Conservation (phyloP, 1,284 basidiomycete genomes). For the Fomitopsis palustris region DNA sequence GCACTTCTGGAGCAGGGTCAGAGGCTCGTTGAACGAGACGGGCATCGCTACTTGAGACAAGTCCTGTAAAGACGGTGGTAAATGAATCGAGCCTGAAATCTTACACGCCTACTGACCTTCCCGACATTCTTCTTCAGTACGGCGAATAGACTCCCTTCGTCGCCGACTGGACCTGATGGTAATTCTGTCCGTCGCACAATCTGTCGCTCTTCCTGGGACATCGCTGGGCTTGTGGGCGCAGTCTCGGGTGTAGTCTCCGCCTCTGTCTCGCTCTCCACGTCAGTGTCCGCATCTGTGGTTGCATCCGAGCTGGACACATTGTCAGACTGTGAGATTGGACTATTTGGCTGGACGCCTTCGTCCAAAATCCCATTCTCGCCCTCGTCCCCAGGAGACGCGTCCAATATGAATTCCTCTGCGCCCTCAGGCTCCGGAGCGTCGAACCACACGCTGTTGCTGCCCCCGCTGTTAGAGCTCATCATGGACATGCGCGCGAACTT, state of each 20-base stretch:
- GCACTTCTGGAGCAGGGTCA: constrained; percentile 75
- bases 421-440: constrained; percentile 61
- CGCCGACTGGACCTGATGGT: constrained; percentile 64
- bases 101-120: constrained; percentile 48
- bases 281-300: constrained; percentile 20
- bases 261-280: constrained; percentile 15
- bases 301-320: constrained; percentile 14
- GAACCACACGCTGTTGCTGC: constrained; percentile 60
- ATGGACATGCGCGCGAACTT: constrained; percentile 47
- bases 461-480: constrained; percentile 54
- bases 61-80: constrained; percentile 47
- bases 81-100: neutral
- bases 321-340: constrained; percentile 22
- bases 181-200: constrained; percentile 58
- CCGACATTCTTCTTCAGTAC: constrained; percentile 92
- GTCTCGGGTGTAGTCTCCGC: constrained; percentile 11
- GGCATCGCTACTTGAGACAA: constrained; percentile 83
- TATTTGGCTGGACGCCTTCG: constrained; percentile 31
- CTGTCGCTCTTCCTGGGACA: neutral
- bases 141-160: constrained; percentile 85
- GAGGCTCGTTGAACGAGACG: constrained; percentile 86
- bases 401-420: constrained; percentile 68
- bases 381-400: constrained; percentile 43
- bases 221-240: constrained; percentile 2
- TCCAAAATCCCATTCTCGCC: constrained; percentile 34